Base-by-base conservation (phyloP, 2,329 filamentous ascomycete genomes). In the Xylariaceae sp. region DNA sequence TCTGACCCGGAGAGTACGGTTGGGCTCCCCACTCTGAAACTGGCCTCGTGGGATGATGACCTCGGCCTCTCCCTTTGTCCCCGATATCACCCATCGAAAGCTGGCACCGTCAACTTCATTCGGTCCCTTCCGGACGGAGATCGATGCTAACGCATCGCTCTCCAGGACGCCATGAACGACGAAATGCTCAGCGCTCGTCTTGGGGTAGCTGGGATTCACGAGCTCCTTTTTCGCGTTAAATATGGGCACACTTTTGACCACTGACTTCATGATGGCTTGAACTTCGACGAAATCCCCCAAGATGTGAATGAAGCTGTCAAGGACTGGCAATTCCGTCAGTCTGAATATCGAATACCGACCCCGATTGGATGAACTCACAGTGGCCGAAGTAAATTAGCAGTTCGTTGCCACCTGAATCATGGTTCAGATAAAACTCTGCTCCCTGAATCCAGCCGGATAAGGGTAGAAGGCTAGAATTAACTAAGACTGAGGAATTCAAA, bases 1-100 rank as follows among this genome's bases (percentile, higher is more conserved):
- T 42, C 51, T 62, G 9, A 64, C 39, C 39, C 22, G 52, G 17
- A 64, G 39, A 5, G 52, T 58, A 14, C 52, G 45, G 35, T 32
- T 36, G 0, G 49, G 33, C 6, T 44, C 18, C 12, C 49, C 51
- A 0, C 42, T 44, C 47, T 65, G 61, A 58, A 57, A 62, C 3
- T 41, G 17, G 12, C 22, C 5, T 17, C 50, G 27, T 5, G 54
- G 55, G 7, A 56, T 43, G 4, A 55, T 55, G 22, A 66, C 35
- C 41, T 65, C 62, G 14, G 68, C 56, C 57, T 70, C 67, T 1
- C 68, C 69, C 45, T 69, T 57, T 6, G 63, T 68, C n/a, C 69
- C 70, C 1, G 64, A 62, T 47, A 72, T 71, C 27, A 64, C 48
- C 68, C 68, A 72, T 12, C 60, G 61, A 17, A 66, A 44, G 11